Evolutionary conservation across 495 filamentous ascomycete genomes (phyloP).

Genomic region (Niebla homalea): DNA sequence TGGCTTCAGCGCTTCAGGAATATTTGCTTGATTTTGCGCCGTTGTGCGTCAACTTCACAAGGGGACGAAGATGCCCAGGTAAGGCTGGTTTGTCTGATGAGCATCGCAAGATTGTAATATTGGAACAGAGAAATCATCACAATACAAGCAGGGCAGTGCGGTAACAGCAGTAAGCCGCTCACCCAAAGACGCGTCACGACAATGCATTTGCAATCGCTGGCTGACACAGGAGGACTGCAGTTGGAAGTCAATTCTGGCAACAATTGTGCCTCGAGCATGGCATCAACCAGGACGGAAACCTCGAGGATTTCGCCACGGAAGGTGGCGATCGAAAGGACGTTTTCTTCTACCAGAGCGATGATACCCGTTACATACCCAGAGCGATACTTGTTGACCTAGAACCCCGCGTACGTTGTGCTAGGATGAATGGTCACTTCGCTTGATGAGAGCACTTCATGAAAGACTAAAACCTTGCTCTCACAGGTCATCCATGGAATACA

Average conservation of each 20-base stretch:
- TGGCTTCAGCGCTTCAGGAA: no score
- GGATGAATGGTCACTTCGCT: background rate
- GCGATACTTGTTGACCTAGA: conserved; percentile 93
- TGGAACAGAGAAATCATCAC: conserved; percentile 87
- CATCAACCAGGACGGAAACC: conserved; percentile 90
- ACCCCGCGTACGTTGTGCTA: conserved; percentile 50
- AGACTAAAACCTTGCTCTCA: background rate
- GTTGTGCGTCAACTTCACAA: no score
- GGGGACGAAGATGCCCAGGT: conserved; percentile 9
- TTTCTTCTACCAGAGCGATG: conserved; percentile 97
- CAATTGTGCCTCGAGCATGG: conserved; percentile 95
- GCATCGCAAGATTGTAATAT: background rate
- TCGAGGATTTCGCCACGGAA: conserved; percentile 91
- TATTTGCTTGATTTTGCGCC: no score
- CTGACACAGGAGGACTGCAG: conserved; percentile 29
- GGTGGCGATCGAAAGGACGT: conserved; percentile 97
- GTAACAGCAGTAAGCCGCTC: conserved; percentile 77
- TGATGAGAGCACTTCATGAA: background rate
- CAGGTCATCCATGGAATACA: conserved; percentile 87
- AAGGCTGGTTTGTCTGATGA: background rate
- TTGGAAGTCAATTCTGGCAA: conserved; percentile 93
- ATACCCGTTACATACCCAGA: conserved; percentile 94
- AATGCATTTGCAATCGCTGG: background rate
- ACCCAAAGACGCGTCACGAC: conserved; percentile 14
- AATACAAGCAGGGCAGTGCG: conserved; percentile 96